Conservation (phyloP, 2,329 filamentous ascomycete genomes). For the Trichoderma lentiforme region DNA sequence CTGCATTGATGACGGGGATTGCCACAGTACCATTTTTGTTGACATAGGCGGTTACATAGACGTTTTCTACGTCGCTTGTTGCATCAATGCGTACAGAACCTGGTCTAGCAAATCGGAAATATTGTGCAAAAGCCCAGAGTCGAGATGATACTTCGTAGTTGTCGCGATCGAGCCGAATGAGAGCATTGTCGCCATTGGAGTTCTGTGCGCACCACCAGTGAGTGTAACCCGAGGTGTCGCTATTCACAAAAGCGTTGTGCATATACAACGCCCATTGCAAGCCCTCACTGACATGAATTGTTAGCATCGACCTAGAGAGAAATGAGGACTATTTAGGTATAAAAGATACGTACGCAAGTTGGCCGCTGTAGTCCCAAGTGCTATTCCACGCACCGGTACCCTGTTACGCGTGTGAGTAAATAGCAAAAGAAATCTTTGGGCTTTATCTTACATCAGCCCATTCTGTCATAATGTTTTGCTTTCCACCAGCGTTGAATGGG, state of each 20-base stretch:
- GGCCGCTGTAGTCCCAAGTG: slow-evolving; percentile 13
- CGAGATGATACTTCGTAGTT: slow-evolving; percentile 11
- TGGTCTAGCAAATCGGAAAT: slow-evolving; percentile 12
- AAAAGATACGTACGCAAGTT: slow-evolving; percentile 1
- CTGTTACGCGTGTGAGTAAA: neutral
- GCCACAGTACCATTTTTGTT: slow-evolving; percentile 8
- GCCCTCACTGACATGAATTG: neutral
- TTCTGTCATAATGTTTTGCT: slow-evolving; percentile 4
- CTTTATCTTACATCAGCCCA: slow-evolving; percentile 3
- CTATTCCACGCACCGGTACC: slow-evolving; percentile 8
- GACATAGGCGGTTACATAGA: slow-evolving; percentile 5
- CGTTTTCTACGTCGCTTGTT: slow-evolving; percentile 4
- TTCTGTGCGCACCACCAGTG: slow-evolving; percentile 15
- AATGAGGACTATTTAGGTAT: neutral
- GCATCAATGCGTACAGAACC: slow-evolving; percentile 3
- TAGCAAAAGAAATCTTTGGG: neutral
- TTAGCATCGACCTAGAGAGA: neutral
- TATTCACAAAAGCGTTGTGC: slow-evolving; percentile 10
- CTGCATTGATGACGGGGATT: slow-evolving; percentile 11
- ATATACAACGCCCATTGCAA: slow-evolving; percentile 11
- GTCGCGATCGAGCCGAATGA: slow-evolving; percentile 3
- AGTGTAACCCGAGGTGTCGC: slow-evolving; percentile 7
- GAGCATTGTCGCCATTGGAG: slow-evolving; percentile 5
- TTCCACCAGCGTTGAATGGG: slow-evolving; percentile 7
- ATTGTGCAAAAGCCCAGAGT: slow-evolving; percentile 9